A percentile compares a stretch with the other conserved stretches of the same genome.
phyloP scores from a whole-genome alignment of 2,329 filamentous ascomycete species.

The Xylaria sp. region DNA sequence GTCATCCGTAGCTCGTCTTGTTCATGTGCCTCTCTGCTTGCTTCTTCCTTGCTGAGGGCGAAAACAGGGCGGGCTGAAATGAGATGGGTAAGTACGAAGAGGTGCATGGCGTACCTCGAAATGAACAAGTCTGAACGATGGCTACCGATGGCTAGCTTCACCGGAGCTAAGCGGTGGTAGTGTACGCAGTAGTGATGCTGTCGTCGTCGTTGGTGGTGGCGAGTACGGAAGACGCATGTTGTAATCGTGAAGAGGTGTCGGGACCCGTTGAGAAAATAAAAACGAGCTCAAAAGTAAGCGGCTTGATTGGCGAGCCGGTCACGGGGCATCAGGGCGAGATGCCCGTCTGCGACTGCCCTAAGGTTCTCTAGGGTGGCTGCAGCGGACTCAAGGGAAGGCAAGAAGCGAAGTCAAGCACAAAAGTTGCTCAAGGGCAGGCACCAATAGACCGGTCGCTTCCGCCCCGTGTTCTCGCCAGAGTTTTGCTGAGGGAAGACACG shows the following conservation, averaged over 20 bases:
- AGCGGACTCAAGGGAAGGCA: not conserved
- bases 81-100: not conserved
- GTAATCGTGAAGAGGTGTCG: not conserved
- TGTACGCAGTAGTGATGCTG: not conserved
- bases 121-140: not conserved
- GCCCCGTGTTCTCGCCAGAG: not conserved
- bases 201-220: too few relatives aligned
- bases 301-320: not conserved
- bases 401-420: too few relatives aligned
- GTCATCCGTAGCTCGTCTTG: not conserved
- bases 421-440: not conserved
- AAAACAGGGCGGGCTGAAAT: not conserved
- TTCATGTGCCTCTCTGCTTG: not conserved
- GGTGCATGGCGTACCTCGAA: not conserved
- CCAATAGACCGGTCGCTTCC: not conserved
- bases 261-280: too few relatives aligned
- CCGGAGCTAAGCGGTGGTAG: too few relatives aligned
- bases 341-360: not conserved
- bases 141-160: not conserved
- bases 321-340: not conserved
- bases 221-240: not conserved
- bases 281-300: not conserved
- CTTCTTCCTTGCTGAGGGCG: not conserved
- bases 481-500: conserved; percentile 9
- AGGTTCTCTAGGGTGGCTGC: not conserved